Evolutionary conservation across 2,329 filamentous ascomycete genomes (phyloP).

Genomic region (Diaporthe citriasiana): DNA sequence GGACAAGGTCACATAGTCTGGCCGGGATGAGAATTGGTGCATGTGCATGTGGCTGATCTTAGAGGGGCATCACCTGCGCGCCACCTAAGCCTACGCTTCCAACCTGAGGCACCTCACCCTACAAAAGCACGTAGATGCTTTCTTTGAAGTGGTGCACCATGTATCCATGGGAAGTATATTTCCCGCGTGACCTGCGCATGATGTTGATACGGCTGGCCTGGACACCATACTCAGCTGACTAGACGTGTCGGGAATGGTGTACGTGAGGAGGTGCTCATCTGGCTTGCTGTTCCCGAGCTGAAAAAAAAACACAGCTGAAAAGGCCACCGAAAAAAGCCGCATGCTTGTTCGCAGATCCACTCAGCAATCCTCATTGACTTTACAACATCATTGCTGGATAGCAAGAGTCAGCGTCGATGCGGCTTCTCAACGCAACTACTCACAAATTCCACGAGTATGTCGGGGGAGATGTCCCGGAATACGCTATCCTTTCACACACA

Average conservation of each 20-base stretch:
- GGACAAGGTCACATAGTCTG: too few species aligned
- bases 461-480: not conserved
- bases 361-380: not conserved
- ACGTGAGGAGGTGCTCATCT: not conserved
- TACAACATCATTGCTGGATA: not conserved
- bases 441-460: not conserved
- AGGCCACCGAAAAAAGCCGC: not conserved
- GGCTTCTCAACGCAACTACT: not conserved
- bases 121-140: too few species aligned
- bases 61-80: too few species aligned
- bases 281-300: not conserved
- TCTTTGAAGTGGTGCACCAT: too few species aligned
- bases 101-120: too few species aligned
- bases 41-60: too few species aligned
- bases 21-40: too few species aligned
- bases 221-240: not conserved
- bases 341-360: not conserved
- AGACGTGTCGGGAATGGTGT: not conserved
- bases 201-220: not conserved
- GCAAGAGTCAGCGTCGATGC: not conserved
- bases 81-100: too few species aligned
- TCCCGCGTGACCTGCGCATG: not conserved
- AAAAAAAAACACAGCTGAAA: not conserved
- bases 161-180: too few species aligned
- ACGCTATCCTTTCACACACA: constrained; percentile 16